Evolutionary conservation across 2,329 filamentous ascomycete species (phyloP).

Genomic region (Monosporascus sp.): DNA sequence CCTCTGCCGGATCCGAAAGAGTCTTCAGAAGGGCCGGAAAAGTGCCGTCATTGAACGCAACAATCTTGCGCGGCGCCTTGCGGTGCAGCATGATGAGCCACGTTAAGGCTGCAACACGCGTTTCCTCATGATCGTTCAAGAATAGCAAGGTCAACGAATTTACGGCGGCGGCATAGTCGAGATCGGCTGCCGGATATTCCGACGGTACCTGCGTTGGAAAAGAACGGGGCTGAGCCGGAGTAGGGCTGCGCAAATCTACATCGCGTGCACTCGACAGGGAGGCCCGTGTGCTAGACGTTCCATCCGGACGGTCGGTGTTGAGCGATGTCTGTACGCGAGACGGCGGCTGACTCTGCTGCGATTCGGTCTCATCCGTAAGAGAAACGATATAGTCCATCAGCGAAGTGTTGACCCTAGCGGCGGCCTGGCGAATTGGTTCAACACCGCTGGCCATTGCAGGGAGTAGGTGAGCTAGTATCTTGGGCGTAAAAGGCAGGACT

Average conservation of each 20-base stretch:
- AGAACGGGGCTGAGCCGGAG: slow-evolving; percentile 44
- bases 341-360: slow-evolving; percentile 27
- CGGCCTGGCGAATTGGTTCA: slow-evolving; percentile 82
- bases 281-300: slow-evolving; percentile 43
- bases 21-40: slow-evolving; percentile 96
- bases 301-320: slow-evolving; percentile 41
- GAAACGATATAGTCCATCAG: slow-evolving; percentile 94
- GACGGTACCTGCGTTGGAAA: slow-evolving; percentile 39
- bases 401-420: slow-evolving; percentile 82
- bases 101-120: slow-evolving; percentile 84
- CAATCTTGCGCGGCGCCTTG: slow-evolving; percentile 87
- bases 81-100: slow-evolving; percentile 98
- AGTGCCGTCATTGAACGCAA: slow-evolving; percentile 94
- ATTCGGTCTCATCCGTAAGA: slow-evolving; percentile 65
- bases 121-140: slow-evolving; percentile 94
- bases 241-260: slow-evolving; percentile 47
- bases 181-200: slow-evolving; percentile 54
- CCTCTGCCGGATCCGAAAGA: slow-evolving; percentile 88
- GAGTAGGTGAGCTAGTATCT: slow-evolving; percentile 83
- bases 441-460: slow-evolving; percentile 91
- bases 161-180: slow-evolving; percentile 95
- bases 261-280: slow-evolving; percentile 52
- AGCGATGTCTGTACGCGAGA: slow-evolving; percentile 38
- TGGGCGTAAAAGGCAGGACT: slow-evolving; percentile 89
- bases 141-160: slow-evolving; percentile 90